A percentile compares a stretch with the other conserved stretches of the same genome.
These are phyloP conservation scores for Senna siamea DNA, from an alignment of 306 rosid genomes.

Conservation along the genomic window DNA sequence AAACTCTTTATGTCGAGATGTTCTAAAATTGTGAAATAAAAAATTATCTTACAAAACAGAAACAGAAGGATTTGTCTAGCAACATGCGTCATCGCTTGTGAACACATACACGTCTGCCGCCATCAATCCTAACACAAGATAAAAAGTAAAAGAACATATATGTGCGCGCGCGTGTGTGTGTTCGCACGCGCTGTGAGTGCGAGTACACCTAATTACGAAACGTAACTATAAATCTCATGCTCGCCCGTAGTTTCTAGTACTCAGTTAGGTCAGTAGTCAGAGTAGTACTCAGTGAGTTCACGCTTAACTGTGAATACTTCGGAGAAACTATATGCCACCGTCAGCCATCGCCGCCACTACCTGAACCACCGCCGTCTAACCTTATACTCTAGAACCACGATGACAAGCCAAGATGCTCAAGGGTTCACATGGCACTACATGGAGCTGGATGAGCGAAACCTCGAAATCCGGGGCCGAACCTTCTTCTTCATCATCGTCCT, in stretches of 20 bases:
- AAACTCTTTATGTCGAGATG: no score
- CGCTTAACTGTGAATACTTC: no score
- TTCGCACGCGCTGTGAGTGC: slow-evolving; percentile 38
- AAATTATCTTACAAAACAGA: no score
- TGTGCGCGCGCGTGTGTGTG: no score
- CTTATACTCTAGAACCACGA: background rate
- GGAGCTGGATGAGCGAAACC: slow-evolving; percentile 61
- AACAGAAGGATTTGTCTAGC: no score
- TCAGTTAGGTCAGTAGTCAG: no score
- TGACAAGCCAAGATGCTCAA: slow-evolving; percentile 47
- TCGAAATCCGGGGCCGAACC: slow-evolving; percentile 68
- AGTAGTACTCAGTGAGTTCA: no score
- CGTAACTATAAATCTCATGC: slow-evolving; percentile 38
- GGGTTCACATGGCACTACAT: slow-evolving; percentile 64
- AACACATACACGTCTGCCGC: no score
- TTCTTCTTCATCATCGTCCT: slow-evolving; percentile 66
- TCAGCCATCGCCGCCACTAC: background rate
- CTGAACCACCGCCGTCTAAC: background rate
- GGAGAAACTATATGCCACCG: background rate
- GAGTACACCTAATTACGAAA: background rate
- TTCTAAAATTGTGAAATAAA: no score
- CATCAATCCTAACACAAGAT: no score
- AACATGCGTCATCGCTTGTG: no score
- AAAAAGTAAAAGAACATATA: no score
- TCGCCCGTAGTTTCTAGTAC: background rate